phyloP scores from a whole-genome alignment of 2,329 filamentous ascomycete species.

The Emericellopsis cladophorae region DNA sequence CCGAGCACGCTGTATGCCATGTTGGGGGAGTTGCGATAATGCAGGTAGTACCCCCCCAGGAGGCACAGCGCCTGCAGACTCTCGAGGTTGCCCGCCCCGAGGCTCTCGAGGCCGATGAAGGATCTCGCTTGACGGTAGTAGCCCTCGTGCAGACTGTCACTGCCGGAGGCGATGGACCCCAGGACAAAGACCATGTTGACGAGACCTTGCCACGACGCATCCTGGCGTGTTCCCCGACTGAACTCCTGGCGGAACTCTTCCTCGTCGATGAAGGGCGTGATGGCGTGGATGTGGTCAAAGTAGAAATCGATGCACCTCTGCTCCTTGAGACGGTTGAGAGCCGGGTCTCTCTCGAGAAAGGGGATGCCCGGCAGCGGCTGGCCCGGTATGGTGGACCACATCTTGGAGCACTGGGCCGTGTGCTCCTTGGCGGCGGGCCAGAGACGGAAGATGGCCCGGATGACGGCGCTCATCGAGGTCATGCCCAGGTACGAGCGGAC shows the following conservation, averaged over 20 bases:
- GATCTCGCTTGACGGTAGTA: constrained; percentile 43
- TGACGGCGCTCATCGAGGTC: constrained; percentile 49
- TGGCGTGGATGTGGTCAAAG: constrained; percentile 46
- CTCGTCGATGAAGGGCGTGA: constrained; percentile 49
- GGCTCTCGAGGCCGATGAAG: constrained; percentile 39
- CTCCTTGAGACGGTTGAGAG: constrained; percentile 17
- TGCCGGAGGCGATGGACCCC: constrained; percentile 44
- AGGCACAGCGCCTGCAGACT: constrained; percentile 59
- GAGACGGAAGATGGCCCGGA: constrained; percentile 40
- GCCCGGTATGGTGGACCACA: constrained; percentile 9
- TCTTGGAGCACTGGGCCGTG: constrained; percentile 11
- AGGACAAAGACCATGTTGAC: constrained; percentile 51
- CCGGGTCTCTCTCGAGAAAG: constrained; percentile 27
- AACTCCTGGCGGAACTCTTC: constrained; percentile 46
- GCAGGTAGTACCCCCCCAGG: constrained; percentile 64
- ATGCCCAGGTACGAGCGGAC: constrained; percentile 49
- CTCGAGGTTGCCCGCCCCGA: constrained; percentile 54
- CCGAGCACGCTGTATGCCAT: constrained; percentile 64
- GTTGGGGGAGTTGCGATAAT: constrained; percentile 67
- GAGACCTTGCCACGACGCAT: constrained; percentile 46
- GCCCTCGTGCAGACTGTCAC: constrained; percentile 39
- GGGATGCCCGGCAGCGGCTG: constrained; percentile 17
- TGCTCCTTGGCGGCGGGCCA: constrained; percentile 15
- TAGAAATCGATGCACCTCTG: constrained; percentile 42
- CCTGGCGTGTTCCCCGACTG: constrained; percentile 30